A percentile compares a stretch with the other conserved stretches of the same genome.
Conservation (phyloP, 345 rosid genomes). For the Laguncularia racemosa region DNA sequence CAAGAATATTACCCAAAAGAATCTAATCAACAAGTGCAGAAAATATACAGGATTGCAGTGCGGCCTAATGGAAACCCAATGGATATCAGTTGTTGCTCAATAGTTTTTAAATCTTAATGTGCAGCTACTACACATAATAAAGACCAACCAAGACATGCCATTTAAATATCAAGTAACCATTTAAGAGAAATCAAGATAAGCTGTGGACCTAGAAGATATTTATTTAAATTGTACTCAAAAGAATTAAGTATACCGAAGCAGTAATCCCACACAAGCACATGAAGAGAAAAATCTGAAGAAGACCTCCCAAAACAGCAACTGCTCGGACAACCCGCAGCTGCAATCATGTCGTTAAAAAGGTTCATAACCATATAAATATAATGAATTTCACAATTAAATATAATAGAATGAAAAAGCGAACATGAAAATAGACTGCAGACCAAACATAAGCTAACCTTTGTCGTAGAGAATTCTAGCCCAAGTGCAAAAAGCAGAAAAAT, state of each 20-base stretch:
- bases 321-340: constrained; percentile 95
- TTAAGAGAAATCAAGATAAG: too few relatives aligned
- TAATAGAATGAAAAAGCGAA: constrained; percentile 3
- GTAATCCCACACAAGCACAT: constrained; percentile 88
- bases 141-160: too few relatives aligned
- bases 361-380: not conserved
- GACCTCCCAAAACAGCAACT: constrained; percentile 89
- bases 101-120: too few relatives aligned
- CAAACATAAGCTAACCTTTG: constrained; percentile 47
- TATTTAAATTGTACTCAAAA: not conserved
- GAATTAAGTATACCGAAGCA: constrained; percentile 51
- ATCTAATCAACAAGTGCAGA: not conserved
- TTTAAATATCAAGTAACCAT: too few relatives aligned
- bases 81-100: too few relatives aligned
- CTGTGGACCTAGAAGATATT: not conserved
- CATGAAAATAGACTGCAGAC: not conserved
- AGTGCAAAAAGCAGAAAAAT: constrained; percentile 92
- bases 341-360: constrained; percentile 7
- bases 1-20: not conserved
- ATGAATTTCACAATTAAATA: not conserved
- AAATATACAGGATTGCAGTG: not conserved
- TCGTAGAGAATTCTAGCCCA: constrained; percentile 80
- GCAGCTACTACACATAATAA: too few relatives aligned
- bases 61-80: too few relatives aligned
- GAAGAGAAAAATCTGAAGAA: constrained; percentile 79